Base-by-base conservation (phyloP, 148 eudicot genomes). In the Amaranthus hypochondriacus region DNA sequence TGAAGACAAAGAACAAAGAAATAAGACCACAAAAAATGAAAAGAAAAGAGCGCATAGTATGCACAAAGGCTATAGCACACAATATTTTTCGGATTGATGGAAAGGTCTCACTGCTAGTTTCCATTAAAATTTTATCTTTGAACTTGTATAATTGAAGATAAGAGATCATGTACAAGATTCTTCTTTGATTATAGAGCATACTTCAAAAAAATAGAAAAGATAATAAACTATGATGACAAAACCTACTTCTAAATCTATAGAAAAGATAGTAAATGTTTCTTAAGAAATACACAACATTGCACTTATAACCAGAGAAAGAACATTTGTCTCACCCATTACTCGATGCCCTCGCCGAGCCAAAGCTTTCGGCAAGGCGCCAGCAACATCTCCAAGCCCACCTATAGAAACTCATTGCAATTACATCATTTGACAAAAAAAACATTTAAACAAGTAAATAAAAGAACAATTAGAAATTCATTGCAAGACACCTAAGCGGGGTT, bases 361-460 rank as follows among this genome's bases (percentile, higher is more conserved):
- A 72, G 99, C 97, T 85, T 90, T 96, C 13, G 99, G 99, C 78
- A 96, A 87, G 77, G 99, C 88, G 42, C 99, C 99, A 78, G 97
- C 99, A 79, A 96, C 99, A 85, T 96, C 99, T 77, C 96, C 99
- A 81, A 96, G 99, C 72, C 99, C 99, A 85, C 99, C 99, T 96
- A 85, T 62, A 67, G 77, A 43, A 82, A 77, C 66, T 69, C 68
- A 71, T 66, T 10, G 66, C 71, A 62, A 70, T 83, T 68, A 77
- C 48, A 71, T 53, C 52, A 15, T 56, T 53, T 42, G 51, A 56
- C 43, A 2, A 50, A 67, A 18, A 50, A 48, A 2, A 67, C 56
- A 50, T 11, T 21, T n/a, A 67, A 4, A 48, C 53, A 48, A 15
- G 13, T n/a, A 46, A 65, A n/a, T 4, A 66, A 1, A 65, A 65